These are phyloP conservation scores for Xylaria sp. DNA, from an alignment of 2,329 filamentous ascomycete species.

Conservation along the genomic window DNA sequence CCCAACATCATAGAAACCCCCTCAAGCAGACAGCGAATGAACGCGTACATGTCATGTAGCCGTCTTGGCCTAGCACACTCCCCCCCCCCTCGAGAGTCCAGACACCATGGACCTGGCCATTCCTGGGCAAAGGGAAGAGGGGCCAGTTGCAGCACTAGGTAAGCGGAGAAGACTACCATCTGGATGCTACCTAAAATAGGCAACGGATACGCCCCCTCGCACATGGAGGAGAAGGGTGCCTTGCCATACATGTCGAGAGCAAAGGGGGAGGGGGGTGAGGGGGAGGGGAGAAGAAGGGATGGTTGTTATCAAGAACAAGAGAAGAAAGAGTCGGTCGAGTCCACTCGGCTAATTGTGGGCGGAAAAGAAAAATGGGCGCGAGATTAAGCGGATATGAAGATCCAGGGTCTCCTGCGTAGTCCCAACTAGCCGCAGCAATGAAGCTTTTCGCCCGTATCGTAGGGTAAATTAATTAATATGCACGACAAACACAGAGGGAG, in stretches of 20 bases:
- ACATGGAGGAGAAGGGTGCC: neutral
- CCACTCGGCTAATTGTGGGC: conserved; percentile 31
- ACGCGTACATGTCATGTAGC: neutral
- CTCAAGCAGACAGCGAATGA: neutral
- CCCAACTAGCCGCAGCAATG: conserved; percentile 2
- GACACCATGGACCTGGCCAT: conserved; percentile 14
- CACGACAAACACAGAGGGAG: too few relatives aligned
- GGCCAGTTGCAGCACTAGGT: conserved; percentile 4
- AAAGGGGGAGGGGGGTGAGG: neutral
- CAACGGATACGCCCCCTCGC: neutral
- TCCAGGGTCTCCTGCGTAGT: conserved; percentile 16
- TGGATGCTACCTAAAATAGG: conserved; percentile 19
- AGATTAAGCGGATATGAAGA: conserved; percentile 30
- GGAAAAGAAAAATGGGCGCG: conserved; percentile 17
- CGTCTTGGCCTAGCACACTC: neutral
- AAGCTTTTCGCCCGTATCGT: conserved; percentile 12
- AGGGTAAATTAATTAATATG: conserved; percentile 11
- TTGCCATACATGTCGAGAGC: neutral
- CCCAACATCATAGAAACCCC: too few relatives aligned
- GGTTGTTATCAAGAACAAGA: conserved; percentile 4
- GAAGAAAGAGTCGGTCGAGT: conserved; percentile 12
- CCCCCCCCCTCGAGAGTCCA: too few relatives aligned
- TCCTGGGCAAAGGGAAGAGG: conserved; percentile 3
- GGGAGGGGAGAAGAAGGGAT: conserved; percentile 2
- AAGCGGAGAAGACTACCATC: conserved; percentile 13